Percentiles rank a stretch among this genome's conserved stretches.
Evolutionary conservation across 2,329 filamentous ascomycete genomes (phyloP).

Genomic region (Exutisphaerella laricina): DNA sequence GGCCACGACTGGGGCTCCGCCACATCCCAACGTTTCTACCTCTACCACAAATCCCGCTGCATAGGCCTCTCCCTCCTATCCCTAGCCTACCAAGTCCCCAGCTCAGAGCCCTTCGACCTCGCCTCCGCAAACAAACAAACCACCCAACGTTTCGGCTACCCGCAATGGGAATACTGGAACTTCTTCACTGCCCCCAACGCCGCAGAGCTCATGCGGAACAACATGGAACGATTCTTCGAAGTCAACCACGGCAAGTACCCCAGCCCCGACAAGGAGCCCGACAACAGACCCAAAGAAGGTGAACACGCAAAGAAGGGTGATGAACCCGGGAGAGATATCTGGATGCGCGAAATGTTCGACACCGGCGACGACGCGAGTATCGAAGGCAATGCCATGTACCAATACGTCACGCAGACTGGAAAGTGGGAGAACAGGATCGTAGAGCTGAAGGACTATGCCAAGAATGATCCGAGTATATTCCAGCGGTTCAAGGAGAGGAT

Average conservation of each 20-base stretch:
- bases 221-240: constrained; percentile 26
- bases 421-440: constrained; percentile 20
- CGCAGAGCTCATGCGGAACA: constrained; percentile 17
- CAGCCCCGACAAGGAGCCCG: constrained; percentile 7
- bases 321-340: constrained; percentile 26
- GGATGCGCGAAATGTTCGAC: constrained; percentile 34
- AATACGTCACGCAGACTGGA: constrained; percentile 22
- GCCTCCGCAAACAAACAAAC: constrained; percentile 32
- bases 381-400: constrained; percentile 33
- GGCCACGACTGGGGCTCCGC: constrained; percentile 34
- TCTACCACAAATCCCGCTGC: constrained; percentile 40
- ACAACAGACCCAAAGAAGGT: neutral
- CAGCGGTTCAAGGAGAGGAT: constrained; percentile 34
- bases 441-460: constrained; percentile 34
- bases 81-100: constrained; percentile 36
- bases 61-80: constrained; percentile 40
- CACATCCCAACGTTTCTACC: constrained; percentile 40
- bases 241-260: constrained; percentile 24
- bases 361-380: constrained; percentile 22
- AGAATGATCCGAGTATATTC: constrained; percentile 25
- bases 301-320: constrained; percentile 6
- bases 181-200: constrained; percentile 36
- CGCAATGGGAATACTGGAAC: constrained; percentile 43
- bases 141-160: constrained; percentile 35
- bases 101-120: constrained; percentile 35